A percentile compares a stretch with the other conserved stretches of the same genome.
phyloP scores from a whole-genome alignment of 2,329 filamentous ascomycete genomes.

The Tolypocladium album region DNA sequence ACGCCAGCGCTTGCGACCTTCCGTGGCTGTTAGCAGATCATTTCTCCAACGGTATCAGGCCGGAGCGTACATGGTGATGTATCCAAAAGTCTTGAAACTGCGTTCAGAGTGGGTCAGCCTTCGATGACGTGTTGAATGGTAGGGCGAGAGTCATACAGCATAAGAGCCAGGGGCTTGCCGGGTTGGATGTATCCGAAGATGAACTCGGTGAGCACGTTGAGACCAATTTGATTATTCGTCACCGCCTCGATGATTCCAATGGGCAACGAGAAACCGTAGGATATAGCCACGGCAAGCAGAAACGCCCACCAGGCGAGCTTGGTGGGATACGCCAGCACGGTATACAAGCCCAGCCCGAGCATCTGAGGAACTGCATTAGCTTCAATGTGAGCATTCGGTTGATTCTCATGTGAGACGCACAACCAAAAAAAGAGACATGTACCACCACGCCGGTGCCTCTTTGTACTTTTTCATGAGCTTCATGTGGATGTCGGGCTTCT shows the following conservation, averaged over 20 bases:
- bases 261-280: slow-evolving; percentile 53
- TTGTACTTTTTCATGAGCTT: slow-evolving; percentile 52
- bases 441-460: slow-evolving; percentile 56
- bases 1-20: slow-evolving; percentile 50
- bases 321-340: slow-evolving; percentile 51
- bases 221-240: slow-evolving; percentile 59
- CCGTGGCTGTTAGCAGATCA: background rate
- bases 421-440: slow-evolving; percentile 43
- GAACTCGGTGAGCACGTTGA: slow-evolving; percentile 68
- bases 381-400: background rate
- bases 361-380: slow-evolving; percentile 25
- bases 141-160: slow-evolving; percentile 41
- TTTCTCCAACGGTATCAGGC: fast-evolving
- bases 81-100: slow-evolving; percentile 53
- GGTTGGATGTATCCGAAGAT: slow-evolving; percentile 67
- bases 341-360: slow-evolving; percentile 41
- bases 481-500: slow-evolving; percentile 55
- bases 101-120: slow-evolving; percentile 1
- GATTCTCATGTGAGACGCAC: slow-evolving; percentile 24
- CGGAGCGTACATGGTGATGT: slow-evolving; percentile 40
- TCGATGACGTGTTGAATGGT: background rate
- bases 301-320: slow-evolving; percentile 66
- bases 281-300: slow-evolving; percentile 53
- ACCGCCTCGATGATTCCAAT: slow-evolving; percentile 61
- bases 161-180: slow-evolving; percentile 59